These are phyloP conservation scores for Aspergillus unguis DNA, from an alignment of 2,329 filamentous ascomycete genomes.

Conservation along the genomic window DNA sequence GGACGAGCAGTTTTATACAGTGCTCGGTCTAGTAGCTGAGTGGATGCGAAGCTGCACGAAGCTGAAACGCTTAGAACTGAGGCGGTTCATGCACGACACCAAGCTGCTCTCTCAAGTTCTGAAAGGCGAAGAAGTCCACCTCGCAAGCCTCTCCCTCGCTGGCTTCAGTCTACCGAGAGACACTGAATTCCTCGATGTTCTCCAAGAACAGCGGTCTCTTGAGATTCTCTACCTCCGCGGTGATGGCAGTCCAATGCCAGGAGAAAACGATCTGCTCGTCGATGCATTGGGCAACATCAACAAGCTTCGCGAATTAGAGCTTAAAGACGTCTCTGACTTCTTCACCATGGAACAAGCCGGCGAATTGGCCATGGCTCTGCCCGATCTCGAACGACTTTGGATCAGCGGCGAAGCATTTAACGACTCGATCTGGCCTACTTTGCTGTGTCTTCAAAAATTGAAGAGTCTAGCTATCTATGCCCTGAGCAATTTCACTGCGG, in stretches of 20 bases:
- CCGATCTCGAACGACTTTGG: conserved; percentile 32
- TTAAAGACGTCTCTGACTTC: conserved; percentile 34
- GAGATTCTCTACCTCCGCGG: conserved; percentile 31
- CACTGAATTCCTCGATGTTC: conserved; percentile 27
- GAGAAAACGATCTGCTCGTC: conserved; percentile 29
- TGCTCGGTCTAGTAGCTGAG: conserved; percentile 49
- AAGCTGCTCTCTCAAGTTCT: conserved; percentile 30
- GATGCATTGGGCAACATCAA: conserved; percentile 27
- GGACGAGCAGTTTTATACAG: conserved; percentile 51
- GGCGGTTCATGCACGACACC: conserved; percentile 51
- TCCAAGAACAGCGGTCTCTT: conserved; percentile 27
- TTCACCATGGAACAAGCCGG: conserved; percentile 32
- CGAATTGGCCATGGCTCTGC: conserved; percentile 26
- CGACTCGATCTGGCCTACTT: conserved; percentile 24
- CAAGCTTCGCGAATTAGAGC: conserved; percentile 30
- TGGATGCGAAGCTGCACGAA: conserved; percentile 56
- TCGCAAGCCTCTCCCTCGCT: conserved; percentile 29
- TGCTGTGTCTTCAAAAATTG: conserved; percentile 28
- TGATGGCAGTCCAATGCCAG: conserved; percentile 24
- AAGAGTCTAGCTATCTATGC: conserved; percentile 30
- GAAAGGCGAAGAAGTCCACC: conserved; percentile 22
- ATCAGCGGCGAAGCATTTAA: conserved; percentile 31
- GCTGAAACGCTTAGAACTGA: conserved; percentile 52
- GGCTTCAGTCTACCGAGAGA: conserved; percentile 25
- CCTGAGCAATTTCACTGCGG: conserved; percentile 31